Evolutionary conservation across 257 asterid genomes (phyloP), one percentile per base, ranked within the genome.

Genomic region (Echium plantagineum): DNA sequence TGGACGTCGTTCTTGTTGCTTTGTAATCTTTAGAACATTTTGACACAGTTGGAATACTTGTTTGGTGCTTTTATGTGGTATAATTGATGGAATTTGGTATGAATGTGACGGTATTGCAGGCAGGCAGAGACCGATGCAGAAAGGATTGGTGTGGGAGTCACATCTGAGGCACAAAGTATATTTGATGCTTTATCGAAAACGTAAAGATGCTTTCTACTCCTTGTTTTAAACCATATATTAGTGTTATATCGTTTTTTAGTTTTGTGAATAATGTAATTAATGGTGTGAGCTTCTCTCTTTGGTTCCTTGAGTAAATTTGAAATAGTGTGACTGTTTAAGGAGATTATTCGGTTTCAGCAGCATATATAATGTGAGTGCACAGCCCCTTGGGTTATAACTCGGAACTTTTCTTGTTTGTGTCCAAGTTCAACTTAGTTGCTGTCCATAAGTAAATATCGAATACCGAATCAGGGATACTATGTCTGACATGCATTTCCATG

Each of bases 141-240:
- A 82, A 83, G 97, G 81, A 75, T 89, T 66, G 99, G 99, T 21
- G 94, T 93, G 24, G 99, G 99, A 24, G 97, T 93, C 54, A 82
- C 97, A 18, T 59, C 91, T 67, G 97, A 93, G 74, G 97, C 94
- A 51, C 99, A 93, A 85, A 82, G 71, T 65, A 57, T 93, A 38
- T 93, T 82, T 59, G 95, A 93, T 75, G 99, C 99, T 60, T 70
- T 93, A 71, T 73, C 97, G 19, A 93, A 93, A 81, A 93, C 99
- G 99, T 93, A 84, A 80, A 60, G 71, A 66, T 56, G 52, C 60
- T 20, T 59, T 31, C 58, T n/a, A 6, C 66, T 52, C 30, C 15
- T 19, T 59, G 26, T 46, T 7, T 51, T 9, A 7, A 9, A 15
- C 19, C 20, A n/a, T 21, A 19, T 53, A 21, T 17, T 53, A 0